Percentiles rank a stretch among this genome's conserved stretches.
Conservation (phyloP, 176 grass and related monocot species). For the Calamus simplicifolius region DNA sequence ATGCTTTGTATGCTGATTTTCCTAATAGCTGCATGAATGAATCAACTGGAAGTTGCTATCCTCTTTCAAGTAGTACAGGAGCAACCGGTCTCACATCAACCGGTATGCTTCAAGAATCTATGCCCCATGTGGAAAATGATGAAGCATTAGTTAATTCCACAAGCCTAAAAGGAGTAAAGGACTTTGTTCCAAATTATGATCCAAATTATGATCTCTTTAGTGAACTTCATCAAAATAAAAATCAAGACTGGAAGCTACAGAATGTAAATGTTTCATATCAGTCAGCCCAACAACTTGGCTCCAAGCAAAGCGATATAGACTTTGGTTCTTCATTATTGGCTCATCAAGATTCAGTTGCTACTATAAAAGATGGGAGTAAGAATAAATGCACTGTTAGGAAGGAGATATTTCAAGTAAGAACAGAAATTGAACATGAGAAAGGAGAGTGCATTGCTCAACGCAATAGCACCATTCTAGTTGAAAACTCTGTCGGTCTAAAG, state of each 20-base stretch:
- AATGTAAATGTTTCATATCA: conserved; percentile 5
- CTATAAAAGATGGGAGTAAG: background rate
- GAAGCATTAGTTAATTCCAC: background rate
- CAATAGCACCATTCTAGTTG: too few relatives aligned
- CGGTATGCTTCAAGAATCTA: background rate
- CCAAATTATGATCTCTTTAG: background rate
- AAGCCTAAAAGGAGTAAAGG: background rate
- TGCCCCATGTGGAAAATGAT: background rate
- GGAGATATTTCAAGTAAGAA: background rate
- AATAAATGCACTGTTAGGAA: too few relatives aligned
- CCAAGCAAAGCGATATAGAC: background rate
- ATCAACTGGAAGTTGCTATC: conserved; percentile 3
- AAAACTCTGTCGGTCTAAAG: too few relatives aligned
- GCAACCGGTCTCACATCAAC: too few relatives aligned
- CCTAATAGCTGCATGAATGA: background rate
- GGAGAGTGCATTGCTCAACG: too few relatives aligned
- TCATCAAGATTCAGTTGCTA: conserved; percentile 4
- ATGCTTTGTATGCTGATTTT: background rate
- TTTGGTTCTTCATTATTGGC: background rate
- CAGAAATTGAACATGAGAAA: background rate
- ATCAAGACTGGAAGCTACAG: conserved; percentile 4
- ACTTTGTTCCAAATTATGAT: background rate
- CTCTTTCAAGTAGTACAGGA: background rate
- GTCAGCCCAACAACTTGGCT: background rate
- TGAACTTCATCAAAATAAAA: conserved; percentile 6